These are phyloP conservation scores for Vigna unguiculata DNA, from an alignment of 306 rosid genomes.

Conservation along the genomic window DNA sequence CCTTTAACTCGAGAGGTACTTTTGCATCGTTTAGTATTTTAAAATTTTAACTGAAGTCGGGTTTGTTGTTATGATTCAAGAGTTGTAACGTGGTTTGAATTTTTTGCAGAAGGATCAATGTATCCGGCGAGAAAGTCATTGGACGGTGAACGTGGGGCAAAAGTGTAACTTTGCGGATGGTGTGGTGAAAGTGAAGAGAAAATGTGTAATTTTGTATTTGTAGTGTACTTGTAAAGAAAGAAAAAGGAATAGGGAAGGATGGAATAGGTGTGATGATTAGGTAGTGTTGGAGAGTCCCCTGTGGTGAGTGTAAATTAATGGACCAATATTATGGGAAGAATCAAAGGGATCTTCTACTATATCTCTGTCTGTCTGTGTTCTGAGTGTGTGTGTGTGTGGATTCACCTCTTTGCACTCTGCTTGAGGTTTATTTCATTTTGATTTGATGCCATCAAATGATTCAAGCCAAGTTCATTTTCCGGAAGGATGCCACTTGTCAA, in stretches of 20 bases:
- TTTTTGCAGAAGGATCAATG: constrained; percentile 41
- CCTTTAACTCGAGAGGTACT: constrained; percentile 69
- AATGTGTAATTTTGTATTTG: not conserved
- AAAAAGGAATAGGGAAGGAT: constrained; percentile 26
- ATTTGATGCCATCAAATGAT: constrained; percentile 41
- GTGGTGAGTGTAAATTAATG: constrained; percentile 60
- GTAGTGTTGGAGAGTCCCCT: constrained; percentile 43
- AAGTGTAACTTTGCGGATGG: constrained; percentile 29
- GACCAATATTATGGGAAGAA: constrained; percentile 52
- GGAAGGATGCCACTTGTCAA: no score
- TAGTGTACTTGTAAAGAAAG: constrained; percentile 24
- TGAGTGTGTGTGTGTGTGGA: not conserved
- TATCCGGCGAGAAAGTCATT: constrained; percentile 57
- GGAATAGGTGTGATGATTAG: constrained; percentile 49
- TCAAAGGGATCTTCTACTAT: constrained; percentile 51
- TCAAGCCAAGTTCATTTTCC: constrained; percentile 5
- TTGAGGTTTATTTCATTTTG: constrained; percentile 38
- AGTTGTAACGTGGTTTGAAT: not conserved
- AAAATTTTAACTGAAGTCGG: not conserved
- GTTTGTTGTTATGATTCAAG: not conserved
- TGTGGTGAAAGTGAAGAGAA: constrained; percentile 12
- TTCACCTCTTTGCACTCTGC: constrained; percentile 43
- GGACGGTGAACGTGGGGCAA: constrained; percentile 40
- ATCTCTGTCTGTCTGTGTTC: constrained; percentile 16
- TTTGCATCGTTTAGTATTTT: not conserved